Percentiles rank a stretch among this genome's conserved stretches.
Conservation (phyloP, 768 basidiomycete genomes). For the Tricholoma matsutake region DNA sequence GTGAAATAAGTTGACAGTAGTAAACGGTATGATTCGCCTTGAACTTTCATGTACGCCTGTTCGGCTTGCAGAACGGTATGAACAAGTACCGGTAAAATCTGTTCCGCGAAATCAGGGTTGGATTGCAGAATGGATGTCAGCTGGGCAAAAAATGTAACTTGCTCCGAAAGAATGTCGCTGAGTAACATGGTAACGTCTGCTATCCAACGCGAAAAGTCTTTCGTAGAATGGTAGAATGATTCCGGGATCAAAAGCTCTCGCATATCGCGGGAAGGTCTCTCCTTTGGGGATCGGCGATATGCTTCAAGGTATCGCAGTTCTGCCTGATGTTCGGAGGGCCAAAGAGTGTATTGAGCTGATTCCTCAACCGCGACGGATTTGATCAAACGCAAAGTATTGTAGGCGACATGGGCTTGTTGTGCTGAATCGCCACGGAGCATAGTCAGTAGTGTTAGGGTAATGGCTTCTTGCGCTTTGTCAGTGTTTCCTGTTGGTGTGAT, state of each 20-base stretch:
- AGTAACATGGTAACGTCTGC: conserved; percentile 53
- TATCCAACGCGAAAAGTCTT: conserved; percentile 64
- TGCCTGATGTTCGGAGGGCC: conserved; percentile 38
- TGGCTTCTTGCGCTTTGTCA: conserved; percentile 36
- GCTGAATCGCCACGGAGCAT: conserved; percentile 56
- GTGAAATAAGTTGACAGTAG: conserved; percentile 57
- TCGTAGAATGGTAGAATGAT: conserved; percentile 35
- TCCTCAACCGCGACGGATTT: conserved; percentile 41
- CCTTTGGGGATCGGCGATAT: conserved; percentile 37
- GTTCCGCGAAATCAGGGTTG: conserved; percentile 57
- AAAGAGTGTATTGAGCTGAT: conserved; percentile 21
- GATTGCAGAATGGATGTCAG: conserved; percentile 55
- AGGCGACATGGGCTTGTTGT: conserved; percentile 52
- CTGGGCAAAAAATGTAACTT: conserved; percentile 66
- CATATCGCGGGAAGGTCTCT: conserved; percentile 34
- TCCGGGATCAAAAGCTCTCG: conserved; percentile 33
- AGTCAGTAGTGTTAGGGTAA: conserved; percentile 49
- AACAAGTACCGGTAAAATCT: conserved; percentile 72
- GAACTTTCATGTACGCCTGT: conserved; percentile 14
- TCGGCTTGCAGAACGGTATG: conserved; percentile 55
- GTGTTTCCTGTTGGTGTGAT: conserved; percentile 24
- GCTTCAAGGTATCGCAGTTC: conserved; percentile 48
- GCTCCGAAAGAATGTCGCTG: conserved; percentile 50
- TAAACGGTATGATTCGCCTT: conserved; percentile 24
- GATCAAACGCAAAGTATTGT: conserved; percentile 60